Evolutionary conservation across 2,329 filamentous ascomycete genomes (phyloP).

Genomic region (Hypoxylon sp.): DNA sequence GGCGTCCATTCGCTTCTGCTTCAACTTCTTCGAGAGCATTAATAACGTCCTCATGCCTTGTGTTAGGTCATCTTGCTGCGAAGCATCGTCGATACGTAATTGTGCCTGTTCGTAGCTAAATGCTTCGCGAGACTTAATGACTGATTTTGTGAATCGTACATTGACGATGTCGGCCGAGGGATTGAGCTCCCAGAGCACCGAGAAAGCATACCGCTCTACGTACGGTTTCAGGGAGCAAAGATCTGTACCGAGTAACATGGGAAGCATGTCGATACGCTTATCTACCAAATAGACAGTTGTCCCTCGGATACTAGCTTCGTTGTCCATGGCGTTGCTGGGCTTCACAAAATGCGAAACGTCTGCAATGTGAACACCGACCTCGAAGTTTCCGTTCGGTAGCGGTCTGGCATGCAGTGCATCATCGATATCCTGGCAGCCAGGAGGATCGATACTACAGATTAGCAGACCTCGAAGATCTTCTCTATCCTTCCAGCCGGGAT

Average conservation of each 20-base stretch:
- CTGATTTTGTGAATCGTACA: conserved; percentile 94
- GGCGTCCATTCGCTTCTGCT: conserved; percentile 95
- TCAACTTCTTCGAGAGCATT: conserved; percentile 90
- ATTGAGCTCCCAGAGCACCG: conserved; percentile 89
- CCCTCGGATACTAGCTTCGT: conserved; percentile 91
- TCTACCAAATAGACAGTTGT: conserved; percentile 98
- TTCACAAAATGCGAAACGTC: conserved; percentile 99
- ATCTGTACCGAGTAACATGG: conserved; percentile 94
- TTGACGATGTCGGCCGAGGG: conserved; percentile 86
- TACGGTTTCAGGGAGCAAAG: conserved; percentile 97
- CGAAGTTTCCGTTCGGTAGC: conserved; percentile 91
- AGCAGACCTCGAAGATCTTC: conserved; percentile 86
- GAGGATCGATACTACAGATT: conserved; percentile 97
- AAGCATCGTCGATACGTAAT: conserved; percentile 88
- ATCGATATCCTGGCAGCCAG: conserved; percentile 97
- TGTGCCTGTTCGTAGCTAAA: conserved; percentile 99
- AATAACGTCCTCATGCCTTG: conserved; percentile 88
- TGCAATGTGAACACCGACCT: conserved; percentile 97
- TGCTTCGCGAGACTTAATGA: conserved; percentile 95
- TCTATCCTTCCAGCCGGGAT: conserved; percentile 88
- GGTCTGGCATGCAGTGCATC: conserved; percentile 90
- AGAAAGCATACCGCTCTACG: conserved; percentile 93
- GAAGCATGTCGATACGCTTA: conserved; percentile 99
- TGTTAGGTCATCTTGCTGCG: conserved; percentile 90
- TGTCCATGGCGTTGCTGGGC: conserved; percentile 96